Conservation (phyloP, 148 eudicot genomes). For the Polygonum maritimum region DNA sequence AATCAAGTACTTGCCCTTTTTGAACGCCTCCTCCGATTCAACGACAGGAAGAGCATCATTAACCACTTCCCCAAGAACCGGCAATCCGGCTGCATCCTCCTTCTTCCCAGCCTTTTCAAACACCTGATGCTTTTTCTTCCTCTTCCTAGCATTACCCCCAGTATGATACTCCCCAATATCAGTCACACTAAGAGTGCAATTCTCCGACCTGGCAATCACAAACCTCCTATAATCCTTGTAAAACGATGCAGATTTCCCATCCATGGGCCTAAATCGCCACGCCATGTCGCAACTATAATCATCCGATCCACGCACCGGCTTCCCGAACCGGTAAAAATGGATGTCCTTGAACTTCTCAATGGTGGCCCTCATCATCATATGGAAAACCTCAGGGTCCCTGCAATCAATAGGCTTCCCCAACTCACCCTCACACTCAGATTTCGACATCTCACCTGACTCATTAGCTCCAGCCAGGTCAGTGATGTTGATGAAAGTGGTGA, state of each 20-base stretch:
- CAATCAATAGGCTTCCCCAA: constrained; percentile 72
- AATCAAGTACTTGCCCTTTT: constrained; percentile 57
- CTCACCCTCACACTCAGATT: constrained; percentile 40
- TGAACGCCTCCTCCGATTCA: constrained; percentile 63
- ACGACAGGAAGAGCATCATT: constrained; percentile 80
- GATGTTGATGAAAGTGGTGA: constrained; percentile 49
- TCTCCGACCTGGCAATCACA: constrained; percentile 43
- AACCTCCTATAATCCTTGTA: constrained; percentile 83
- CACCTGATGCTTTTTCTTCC: constrained; percentile 45
- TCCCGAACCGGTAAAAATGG: constrained; percentile 84
- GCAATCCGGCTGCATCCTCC: constrained; percentile 24
- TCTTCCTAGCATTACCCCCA: constrained; percentile 82
- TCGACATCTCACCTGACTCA: constrained; percentile 18
- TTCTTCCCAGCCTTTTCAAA: constrained; percentile 42
- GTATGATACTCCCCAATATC: constrained; percentile 80
- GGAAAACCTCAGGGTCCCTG: constrained; percentile 71
- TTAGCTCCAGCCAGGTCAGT: constrained; percentile 46
- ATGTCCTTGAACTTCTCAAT: constrained; percentile 80
- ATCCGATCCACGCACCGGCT: constrained; percentile 56
- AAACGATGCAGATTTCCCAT: constrained; percentile 65
- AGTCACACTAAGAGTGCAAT: constrained; percentile 62
- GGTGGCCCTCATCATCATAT: constrained; percentile 82
- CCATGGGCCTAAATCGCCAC: constrained; percentile 89
- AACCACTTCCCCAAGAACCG: constrained; percentile 61
- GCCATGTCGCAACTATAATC: constrained; percentile 90